Evolutionary conservation across 345 rosid genomes (phyloP).

Genomic region (Lagerstroemia speciosa): DNA sequence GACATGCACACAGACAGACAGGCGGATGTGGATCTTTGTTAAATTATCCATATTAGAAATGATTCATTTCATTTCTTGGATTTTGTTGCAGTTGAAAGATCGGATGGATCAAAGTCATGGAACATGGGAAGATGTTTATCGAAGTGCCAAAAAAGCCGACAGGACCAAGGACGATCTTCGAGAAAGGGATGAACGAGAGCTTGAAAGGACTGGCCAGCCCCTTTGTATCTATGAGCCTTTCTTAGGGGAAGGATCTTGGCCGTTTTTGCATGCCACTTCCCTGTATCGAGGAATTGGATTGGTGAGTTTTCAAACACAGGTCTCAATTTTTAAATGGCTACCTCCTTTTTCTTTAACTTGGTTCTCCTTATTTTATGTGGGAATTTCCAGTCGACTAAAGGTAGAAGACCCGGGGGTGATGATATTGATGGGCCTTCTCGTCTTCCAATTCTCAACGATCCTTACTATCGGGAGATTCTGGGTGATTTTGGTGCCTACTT

Average conservation of each 20-base stretch:
- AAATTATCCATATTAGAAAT: not conserved
- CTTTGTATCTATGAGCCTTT: slow-evolving; percentile 91
- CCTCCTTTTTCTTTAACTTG: not conserved
- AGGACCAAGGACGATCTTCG: slow-evolving; percentile 70
- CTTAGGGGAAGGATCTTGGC: slow-evolving; percentile 90
- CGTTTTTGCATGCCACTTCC: slow-evolving; percentile 70
- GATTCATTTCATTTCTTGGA: slow-evolving; percentile 14
- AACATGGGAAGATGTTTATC: slow-evolving; percentile 94
- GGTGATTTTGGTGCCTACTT: slow-evolving; percentile 94
- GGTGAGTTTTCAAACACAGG: slow-evolving; percentile 39
- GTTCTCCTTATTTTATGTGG: not conserved
- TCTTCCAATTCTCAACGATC: slow-evolving; percentile 61
- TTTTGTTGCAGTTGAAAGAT: slow-evolving; percentile 57
- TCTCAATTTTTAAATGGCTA: not conserved
- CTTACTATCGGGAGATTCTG: slow-evolving; percentile 75
- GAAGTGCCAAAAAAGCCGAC: slow-evolving; percentile 74
- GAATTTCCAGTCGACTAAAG: slow-evolving; percentile 64
- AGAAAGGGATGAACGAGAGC: slow-evolving; percentile 94
- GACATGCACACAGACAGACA: not conserved
- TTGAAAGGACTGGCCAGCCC: slow-evolving; percentile 84
- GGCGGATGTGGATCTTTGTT: slow-evolving; percentile 4
- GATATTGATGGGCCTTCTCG: slow-evolving; percentile 89
- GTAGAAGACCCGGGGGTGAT: slow-evolving; percentile 76
- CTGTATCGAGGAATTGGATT: slow-evolving; percentile 85
- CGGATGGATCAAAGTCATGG: slow-evolving; percentile 69